Evolutionary conservation across 805 yeast genomes (phyloP).

Genomic region (Ogataea degrootiae): DNA sequence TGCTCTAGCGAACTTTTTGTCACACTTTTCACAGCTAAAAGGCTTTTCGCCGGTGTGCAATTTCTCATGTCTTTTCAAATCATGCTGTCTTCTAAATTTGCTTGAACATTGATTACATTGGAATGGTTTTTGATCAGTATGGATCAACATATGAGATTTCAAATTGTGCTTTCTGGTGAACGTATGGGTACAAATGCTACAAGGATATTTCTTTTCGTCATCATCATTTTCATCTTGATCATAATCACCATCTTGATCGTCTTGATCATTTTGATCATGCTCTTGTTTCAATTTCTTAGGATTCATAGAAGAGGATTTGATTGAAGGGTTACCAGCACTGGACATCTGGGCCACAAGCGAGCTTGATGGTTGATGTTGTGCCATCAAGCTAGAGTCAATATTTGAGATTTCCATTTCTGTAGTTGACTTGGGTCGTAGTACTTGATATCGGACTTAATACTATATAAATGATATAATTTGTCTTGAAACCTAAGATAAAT

Average conservation of each 20-base stretch:
- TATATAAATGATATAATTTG: too few species aligned
- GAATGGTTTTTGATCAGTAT: slow-evolving; percentile 60
- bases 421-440: too few species aligned
- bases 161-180: slow-evolving; percentile 73
- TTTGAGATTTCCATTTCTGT: slow-evolving; percentile 5
- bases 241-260: slow-evolving; percentile 5
- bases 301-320: too few species aligned
- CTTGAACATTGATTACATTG: slow-evolving; percentile 56
- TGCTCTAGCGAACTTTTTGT: slow-evolving; percentile 62
- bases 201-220: slow-evolving; percentile 38
- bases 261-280: background rate
- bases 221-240: slow-evolving; percentile 12
- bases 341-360: too few species aligned
- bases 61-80: slow-evolving; percentile 69
- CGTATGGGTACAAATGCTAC: slow-evolving; percentile 56
- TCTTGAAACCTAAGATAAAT: too few species aligned
- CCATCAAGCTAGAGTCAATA: slow-evolving; percentile 16
- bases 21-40: slow-evolving; percentile 54
- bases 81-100: slow-evolving; percentile 68
- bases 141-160: slow-evolving; percentile 67
- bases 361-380: slow-evolving; percentile 6
- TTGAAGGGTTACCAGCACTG: too few species aligned
- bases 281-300: too few species aligned
- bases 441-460: too few species aligned
- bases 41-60: slow-evolving; percentile 77